phyloP scores from a whole-genome alignment of 768 basidiomycete species.

The Suillus occidentalis region DNA sequence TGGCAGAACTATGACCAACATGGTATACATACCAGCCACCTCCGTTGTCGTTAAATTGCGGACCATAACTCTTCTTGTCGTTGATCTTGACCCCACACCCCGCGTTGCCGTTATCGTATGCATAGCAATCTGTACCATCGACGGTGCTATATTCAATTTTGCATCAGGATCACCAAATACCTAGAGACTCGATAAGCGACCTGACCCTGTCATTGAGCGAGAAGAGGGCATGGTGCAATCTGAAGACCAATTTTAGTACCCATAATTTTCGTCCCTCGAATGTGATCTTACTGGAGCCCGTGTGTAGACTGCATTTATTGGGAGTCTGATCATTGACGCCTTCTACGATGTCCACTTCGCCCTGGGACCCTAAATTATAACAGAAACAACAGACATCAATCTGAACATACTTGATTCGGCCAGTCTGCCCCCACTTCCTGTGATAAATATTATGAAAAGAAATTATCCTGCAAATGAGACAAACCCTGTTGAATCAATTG shows the following conservation, averaged over 20 bases:
- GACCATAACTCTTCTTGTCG: conserved; percentile 34
- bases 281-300: conserved; percentile 7
- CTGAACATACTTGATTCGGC: conserved; percentile 12
- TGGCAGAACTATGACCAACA: background rate
- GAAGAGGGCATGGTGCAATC: conserved; percentile 33
- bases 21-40: conserved; percentile 34
- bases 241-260: background rate
- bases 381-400: background rate
- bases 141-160: conserved; percentile 13
- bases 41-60: conserved; percentile 35
- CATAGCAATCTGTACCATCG: conserved; percentile 26
- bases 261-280: background rate
- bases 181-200: background rate
- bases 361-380: conserved; percentile 15
- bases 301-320: conserved; percentile 34
- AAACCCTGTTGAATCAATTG: conserved; percentile 22
- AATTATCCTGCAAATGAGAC: conserved; percentile 1
- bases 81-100: conserved; percentile 34
- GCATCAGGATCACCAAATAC: conserved; percentile 1
- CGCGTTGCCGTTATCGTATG: conserved; percentile 21
- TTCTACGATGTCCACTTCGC: conserved; percentile 35
- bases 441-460: background rate
- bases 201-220: conserved; percentile 34
- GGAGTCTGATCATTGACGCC: conserved; percentile 32
- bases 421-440: conserved; percentile 30